These are phyloP conservation scores for Botryotinia convoluta DNA, from an alignment of 2,329 filamentous ascomycete genomes.

Conservation along the genomic window DNA sequence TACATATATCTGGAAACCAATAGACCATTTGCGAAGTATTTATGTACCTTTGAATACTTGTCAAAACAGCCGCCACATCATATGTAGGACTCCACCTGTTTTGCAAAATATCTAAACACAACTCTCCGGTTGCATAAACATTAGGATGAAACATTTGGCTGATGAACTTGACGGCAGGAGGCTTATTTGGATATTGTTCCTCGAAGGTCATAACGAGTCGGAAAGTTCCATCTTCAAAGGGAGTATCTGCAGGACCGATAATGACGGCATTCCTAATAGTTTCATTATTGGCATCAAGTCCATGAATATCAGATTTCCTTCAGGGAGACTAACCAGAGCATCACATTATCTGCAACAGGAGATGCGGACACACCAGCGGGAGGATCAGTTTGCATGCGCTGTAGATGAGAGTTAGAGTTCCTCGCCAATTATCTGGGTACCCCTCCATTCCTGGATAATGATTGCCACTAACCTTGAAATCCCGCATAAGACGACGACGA, in stretches of 20 bases:
- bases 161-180: slow-evolving; percentile 96
- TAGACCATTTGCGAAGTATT: background rate
- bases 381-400: slow-evolving; percentile 99
- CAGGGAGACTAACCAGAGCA: slow-evolving; percentile 71
- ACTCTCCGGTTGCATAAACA: slow-evolving; percentile 93
- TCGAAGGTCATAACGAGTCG: slow-evolving; percentile 98
- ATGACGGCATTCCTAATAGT: slow-evolving; percentile 88
- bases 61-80: slow-evolving; percentile 94
- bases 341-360: slow-evolving; percentile 92
- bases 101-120: slow-evolving; percentile 94
- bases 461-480: slow-evolving; percentile 79
- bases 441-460: slow-evolving; percentile 4
- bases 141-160: slow-evolving; percentile 99
- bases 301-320: background rate
- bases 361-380: slow-evolving; percentile 95
- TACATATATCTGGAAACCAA: slow-evolving; percentile 8
- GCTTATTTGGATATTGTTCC: slow-evolving; percentile 98
- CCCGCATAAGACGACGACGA: slow-evolving; percentile 93
- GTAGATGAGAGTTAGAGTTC: slow-evolving; percentile 28
- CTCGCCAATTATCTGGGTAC: slow-evolving; percentile 10
- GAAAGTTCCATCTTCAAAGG: slow-evolving; percentile 98
- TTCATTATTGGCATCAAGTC: slow-evolving; percentile 16
- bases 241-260: slow-evolving; percentile 93
- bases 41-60: slow-evolving; percentile 88
- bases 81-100: slow-evolving; percentile 99